Evolutionary conservation across 495 filamentous ascomycete genomes (phyloP).

Genomic region (Xylaria flabelliformis): DNA sequence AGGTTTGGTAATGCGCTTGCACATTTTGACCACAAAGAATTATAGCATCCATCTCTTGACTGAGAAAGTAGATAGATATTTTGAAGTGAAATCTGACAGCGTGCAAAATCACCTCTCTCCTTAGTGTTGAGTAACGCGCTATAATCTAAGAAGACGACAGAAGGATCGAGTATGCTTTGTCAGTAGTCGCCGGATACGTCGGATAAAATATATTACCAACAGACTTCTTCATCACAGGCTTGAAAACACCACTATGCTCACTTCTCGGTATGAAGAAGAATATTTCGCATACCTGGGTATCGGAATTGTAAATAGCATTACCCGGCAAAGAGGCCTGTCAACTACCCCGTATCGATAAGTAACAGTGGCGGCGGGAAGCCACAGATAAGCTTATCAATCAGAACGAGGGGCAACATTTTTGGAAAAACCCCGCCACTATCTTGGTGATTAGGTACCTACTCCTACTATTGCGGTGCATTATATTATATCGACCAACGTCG

Average conservation of each 20-base stretch:
- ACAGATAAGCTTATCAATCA: slow-evolving; percentile 30
- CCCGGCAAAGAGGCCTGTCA: too few relatives aligned
- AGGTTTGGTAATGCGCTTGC: background rate
- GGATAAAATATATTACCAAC: background rate
- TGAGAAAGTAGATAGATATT: background rate
- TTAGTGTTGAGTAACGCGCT: background rate
- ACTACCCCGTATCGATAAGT: background rate
- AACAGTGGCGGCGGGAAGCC: slow-evolving; percentile 5
- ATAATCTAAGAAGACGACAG: background rate
- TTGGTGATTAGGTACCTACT: slow-evolving; percentile 1
- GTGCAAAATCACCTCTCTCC: background rate
- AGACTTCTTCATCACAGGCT: background rate
- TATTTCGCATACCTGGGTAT: background rate
- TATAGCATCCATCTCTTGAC: background rate
- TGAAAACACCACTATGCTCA: background rate
- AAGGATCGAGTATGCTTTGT: background rate
- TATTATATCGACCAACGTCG: slow-evolving; percentile 1
- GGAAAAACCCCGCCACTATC: slow-evolving; percentile 24
- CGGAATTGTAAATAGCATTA: too few relatives aligned
- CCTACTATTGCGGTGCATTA: background rate
- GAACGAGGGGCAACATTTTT: slow-evolving; percentile 34
- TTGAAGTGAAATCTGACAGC: background rate
- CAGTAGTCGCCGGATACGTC: background rate
- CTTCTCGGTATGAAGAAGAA: background rate
- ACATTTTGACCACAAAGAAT: background rate